phyloP scores from a whole-genome alignment of 345 rosid species.

The Bruguiera sexangula region DNA sequence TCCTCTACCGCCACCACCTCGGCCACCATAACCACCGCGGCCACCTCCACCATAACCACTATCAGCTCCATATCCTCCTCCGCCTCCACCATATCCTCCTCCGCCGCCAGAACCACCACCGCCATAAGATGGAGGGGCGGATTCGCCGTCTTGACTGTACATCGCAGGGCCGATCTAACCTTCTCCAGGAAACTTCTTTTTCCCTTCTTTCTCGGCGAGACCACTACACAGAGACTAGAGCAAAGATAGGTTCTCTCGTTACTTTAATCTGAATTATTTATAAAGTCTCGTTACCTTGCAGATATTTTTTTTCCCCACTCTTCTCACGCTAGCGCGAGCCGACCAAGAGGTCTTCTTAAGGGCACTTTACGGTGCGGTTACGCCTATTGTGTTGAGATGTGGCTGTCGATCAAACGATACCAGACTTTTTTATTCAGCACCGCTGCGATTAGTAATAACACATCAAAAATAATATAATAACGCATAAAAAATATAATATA shows the following conservation, averaged over 20 bases:
- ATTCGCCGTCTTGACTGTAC: slow-evolving; percentile 4
- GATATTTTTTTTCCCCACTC: no score
- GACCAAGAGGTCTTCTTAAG: no score
- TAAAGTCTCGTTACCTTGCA: no score
- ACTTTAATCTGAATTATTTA: neutral
- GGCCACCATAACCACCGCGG: slow-evolving; percentile 46
- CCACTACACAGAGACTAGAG: neutral
- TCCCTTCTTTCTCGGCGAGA: neutral
- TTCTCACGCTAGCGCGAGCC: no score
- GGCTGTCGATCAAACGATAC: no score
- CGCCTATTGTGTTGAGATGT: no score
- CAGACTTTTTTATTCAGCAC: no score
- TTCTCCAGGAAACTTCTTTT: neutral
- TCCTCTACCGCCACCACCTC: slow-evolving; percentile 50
- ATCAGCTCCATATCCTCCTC: slow-evolving; percentile 3
- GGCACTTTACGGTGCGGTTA: no score
- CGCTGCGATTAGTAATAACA: no score
- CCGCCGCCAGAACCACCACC: neutral
- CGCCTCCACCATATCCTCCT: neutral
- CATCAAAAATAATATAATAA: no score
- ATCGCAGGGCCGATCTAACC: neutral
- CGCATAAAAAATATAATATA: no score
- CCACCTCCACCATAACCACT: slow-evolving; percentile 36
- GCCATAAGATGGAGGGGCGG: slow-evolving; percentile 3
- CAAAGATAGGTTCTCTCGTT: neutral